Conservation (phyloP, 345 rosid genomes). For the Corchorus capsularis region DNA sequence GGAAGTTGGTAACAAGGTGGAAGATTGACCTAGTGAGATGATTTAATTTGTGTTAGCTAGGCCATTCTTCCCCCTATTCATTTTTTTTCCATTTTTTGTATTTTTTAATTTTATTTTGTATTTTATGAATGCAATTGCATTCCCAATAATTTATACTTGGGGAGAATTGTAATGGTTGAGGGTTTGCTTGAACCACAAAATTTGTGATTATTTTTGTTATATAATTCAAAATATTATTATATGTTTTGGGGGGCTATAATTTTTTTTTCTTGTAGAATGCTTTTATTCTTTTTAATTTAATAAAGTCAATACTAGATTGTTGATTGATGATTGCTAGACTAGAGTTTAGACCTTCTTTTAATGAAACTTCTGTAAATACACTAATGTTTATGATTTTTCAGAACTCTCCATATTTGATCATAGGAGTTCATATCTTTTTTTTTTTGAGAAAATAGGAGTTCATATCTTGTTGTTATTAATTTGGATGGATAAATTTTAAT, state of each 20-base stretch:
- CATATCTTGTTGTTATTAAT: too few species aligned
- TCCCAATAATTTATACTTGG: not conserved
- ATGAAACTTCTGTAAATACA: not conserved
- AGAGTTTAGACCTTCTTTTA: not conserved
- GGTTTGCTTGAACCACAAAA: not conserved
- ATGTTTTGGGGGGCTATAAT: not conserved
- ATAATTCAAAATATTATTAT: not conserved
- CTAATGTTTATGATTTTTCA: not conserved
- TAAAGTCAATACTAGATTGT: not conserved
- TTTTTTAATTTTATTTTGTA: not conserved
- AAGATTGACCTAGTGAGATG: not conserved
- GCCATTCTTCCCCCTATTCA: not conserved
- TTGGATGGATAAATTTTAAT: too few species aligned
- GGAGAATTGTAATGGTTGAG: not conserved
- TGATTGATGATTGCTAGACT: not conserved
- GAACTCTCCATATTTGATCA: too few species aligned
- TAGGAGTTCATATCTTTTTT: too few species aligned
- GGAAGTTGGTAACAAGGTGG: too few species aligned
- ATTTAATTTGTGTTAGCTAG: slow-evolving; percentile 10
- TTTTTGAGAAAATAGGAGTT: too few species aligned
- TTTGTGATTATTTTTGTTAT: not conserved
- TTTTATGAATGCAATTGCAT: not conserved
- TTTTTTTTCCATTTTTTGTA: not conserved
- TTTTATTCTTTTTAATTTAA: not conserved
- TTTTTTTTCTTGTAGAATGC: not conserved